Base-by-base conservation (phyloP, 1,284 basidiomycete species). In the Ganoderma lingzhi region DNA sequence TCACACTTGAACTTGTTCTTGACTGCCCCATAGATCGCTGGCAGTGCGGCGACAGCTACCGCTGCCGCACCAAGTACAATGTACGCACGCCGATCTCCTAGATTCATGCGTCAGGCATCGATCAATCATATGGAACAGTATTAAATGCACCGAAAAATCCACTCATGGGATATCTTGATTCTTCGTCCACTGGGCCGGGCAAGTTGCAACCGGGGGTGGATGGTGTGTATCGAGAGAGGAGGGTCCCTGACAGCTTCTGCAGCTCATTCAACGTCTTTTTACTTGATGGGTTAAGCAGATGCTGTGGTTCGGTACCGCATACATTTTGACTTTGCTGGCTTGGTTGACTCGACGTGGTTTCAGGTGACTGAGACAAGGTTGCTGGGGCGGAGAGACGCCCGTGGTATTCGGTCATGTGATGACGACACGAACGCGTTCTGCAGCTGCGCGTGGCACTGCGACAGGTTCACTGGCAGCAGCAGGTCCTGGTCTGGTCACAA, bases 1-100 rank as follows among this genome's bases (percentile, higher is more conserved):
- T 9, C 12, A 70, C 69, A 39, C 15, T 60, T 65, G 15, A 64
- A 42, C 3, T 37, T 19, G 19, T 37, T 39, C 32, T 53, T 55
- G 14, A 64, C 30, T 5, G 32, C 44, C 15, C 56, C 28, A 14
- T 70, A 70, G 8, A 66, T 37, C 10, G 62, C 60, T 30, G 70
- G 70, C 15, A 65, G 32, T 39, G 55, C 58, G 10, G 62, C 44
- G 6, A 68, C 17, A 2, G 60, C 56, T 35, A 58, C 62, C 2
- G 62, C 62, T n/a, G 62, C 65, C 19, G 63, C 62, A 1, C 56
- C 62, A 6, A 70, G 28, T 2, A 56, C 41, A 3, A 51, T 37
- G 39, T 45, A 41, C 6, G 63, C 41, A 48, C 63, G 59, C 23
- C 67, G 53, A 19, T 51, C 23, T 30, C 19, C 63, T 64, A 53